Evolutionary conservation across 2,329 filamentous ascomycete genomes (phyloP).

Genomic region (Clathrospora elynae): DNA sequence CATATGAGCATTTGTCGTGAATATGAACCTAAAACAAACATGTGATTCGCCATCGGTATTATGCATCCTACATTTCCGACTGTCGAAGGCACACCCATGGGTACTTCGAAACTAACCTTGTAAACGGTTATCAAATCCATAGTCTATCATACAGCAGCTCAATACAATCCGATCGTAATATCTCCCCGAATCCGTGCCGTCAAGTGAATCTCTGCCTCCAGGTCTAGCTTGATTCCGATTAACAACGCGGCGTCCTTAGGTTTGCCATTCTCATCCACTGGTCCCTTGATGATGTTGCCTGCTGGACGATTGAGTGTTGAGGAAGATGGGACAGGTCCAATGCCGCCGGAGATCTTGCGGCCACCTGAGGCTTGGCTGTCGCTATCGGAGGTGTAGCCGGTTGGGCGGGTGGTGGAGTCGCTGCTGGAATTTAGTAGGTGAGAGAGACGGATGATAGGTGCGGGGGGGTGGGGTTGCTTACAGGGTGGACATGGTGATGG

Average conservation of each 20-base stretch:
- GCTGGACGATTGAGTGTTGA: constrained; percentile 49
- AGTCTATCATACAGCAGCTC: constrained; percentile 20
- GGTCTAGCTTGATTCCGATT: constrained; percentile 67
- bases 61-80: too few relatives aligned
- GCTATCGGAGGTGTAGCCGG: constrained; percentile 42
- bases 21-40: too few relatives aligned
- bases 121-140: background rate
- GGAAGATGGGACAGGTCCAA: constrained; percentile 46
- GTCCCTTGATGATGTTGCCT: constrained; percentile 59
- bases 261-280: constrained; percentile 62
- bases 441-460: background rate
- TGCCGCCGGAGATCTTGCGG: constrained; percentile 41
- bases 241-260: constrained; percentile 63
- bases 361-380: constrained; percentile 49
- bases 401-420: constrained; percentile 36
- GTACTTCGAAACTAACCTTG: too few relatives aligned
- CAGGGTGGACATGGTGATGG: constrained; percentile 36
- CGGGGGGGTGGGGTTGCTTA: too few relatives aligned
- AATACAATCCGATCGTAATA: constrained; percentile 65
- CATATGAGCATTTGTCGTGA: too few relatives aligned
- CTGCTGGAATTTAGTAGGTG: constrained; percentile 20
- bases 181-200: constrained; percentile 66
- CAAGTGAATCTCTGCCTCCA: constrained; percentile 67
- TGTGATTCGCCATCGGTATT: too few relatives aligned
- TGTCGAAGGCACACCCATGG: too few relatives aligned